Evolutionary conservation across 1,139 yeast species (phyloP).

Genomic region (Pichiaceae sp.): DNA sequence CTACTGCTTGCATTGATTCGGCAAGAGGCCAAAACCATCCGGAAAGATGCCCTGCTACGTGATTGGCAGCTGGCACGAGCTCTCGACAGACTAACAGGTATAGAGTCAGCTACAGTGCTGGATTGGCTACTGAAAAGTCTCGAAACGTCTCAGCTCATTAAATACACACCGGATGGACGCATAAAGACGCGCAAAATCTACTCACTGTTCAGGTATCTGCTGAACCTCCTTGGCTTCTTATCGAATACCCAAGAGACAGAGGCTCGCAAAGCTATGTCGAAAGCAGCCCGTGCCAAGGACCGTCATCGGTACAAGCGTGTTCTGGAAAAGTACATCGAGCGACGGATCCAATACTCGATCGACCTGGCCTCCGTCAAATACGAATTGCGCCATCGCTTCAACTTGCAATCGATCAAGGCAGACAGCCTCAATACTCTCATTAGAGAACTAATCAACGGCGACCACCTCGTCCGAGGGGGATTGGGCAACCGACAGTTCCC

Average conservation of each 20-base stretch:
- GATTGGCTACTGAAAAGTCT: neutral
- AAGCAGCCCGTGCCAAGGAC: neutral
- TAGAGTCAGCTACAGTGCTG: neutral
- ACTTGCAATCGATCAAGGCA: neutral
- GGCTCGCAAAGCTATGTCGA: slow-evolving; percentile 1
- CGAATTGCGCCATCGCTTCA: neutral
- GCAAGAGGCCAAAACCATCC: neutral
- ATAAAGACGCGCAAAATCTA: neutral
- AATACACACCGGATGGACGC: neutral
- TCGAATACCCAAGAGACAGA: slow-evolving; percentile 5
- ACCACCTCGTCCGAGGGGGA: neutral
- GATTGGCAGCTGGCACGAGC: neutral
- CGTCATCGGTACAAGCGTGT: neutral
- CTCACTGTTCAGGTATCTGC: slow-evolving; percentile 3
- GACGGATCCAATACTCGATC: neutral
- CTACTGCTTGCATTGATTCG: neutral
- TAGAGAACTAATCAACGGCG: neutral
- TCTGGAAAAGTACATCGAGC: neutral
- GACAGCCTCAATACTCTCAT: slow-evolving; percentile 1
- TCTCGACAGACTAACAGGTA: neutral
- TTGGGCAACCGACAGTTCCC: neutral
- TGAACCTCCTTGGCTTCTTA: slow-evolving; percentile 3
- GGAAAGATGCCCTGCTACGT: neutral
- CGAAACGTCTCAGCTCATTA: neutral
- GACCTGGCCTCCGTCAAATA: neutral